Evolutionary conservation across 192 early-diverging fungal genomes (phyloP).

Genomic region (Linnemannia exigua): DNA sequence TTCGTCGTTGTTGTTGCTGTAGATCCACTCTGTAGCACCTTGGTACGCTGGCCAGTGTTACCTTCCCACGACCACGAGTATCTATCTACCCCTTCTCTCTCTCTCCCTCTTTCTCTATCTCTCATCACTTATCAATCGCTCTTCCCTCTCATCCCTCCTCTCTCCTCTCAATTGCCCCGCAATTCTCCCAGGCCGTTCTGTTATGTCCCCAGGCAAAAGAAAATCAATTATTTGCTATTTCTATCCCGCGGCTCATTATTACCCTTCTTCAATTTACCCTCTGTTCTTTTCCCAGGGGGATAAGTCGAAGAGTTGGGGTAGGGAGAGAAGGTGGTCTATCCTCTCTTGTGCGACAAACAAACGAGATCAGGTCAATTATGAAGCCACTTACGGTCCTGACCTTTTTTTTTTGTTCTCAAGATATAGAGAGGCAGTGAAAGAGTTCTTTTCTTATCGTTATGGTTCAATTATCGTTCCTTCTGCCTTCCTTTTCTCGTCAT

Average conservation of each 20-base stretch:
- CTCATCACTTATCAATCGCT: no score
- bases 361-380: not conserved
- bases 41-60: not conserved
- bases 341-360: slow-evolving; percentile 1
- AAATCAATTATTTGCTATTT: not conserved
- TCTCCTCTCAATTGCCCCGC: not conserved
- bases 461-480: not conserved
- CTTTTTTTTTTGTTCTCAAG: no score
- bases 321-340: not conserved
- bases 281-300: not conserved
- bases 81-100: no score
- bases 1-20: no score
- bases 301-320: not conserved
- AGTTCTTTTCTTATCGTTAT: slow-evolving; percentile 10
- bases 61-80: not conserved
- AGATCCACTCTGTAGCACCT: not conserved
- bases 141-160: not conserved
- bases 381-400: not conserved
- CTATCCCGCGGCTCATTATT: slow-evolving; percentile 11
- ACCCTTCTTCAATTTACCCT: not conserved
- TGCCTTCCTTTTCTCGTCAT: not conserved
- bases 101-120: not conserved
- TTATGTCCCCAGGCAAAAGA: not conserved
- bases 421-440: no score
- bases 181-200: not conserved